Conservation (phyloP, 179 eudicot genomes). For the Drosera spatulata region DNA sequence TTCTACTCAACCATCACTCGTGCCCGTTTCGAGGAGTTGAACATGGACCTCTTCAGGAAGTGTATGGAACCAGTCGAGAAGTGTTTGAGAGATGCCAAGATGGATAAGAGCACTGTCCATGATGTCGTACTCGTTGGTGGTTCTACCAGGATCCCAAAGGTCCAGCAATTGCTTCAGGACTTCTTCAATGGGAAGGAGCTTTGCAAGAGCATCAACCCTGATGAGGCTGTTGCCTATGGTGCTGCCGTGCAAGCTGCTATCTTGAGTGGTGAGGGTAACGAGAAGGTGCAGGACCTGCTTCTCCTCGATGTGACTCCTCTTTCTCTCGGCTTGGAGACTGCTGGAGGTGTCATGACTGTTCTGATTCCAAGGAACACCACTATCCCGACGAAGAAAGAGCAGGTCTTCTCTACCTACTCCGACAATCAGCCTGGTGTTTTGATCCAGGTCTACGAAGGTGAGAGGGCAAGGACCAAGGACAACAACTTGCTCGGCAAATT, state of each 20-base stretch:
- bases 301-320: not conserved
- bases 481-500: too few species aligned
- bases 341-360: not conserved
- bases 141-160: not conserved
- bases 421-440: slow-evolving; percentile 1
- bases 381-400: not conserved
- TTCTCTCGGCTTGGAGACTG: not conserved
- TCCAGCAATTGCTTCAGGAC: not conserved
- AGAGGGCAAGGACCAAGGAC: slow-evolving; percentile 1
- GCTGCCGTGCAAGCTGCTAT: not conserved
- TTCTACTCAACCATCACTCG: not conserved
- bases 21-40: not conserved
- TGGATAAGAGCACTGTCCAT: not conserved
- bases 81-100: not conserved
- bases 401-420: not conserved
- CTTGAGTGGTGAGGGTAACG: not conserved
- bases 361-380: not conserved
- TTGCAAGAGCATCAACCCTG: not conserved
- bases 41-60: not conserved
- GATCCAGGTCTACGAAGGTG: not conserved
- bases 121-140: slow-evolving; percentile 2
- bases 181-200: slow-evolving; percentile 3
- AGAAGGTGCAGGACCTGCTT: not conserved
- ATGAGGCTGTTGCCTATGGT: not conserved
- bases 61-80: slow-evolving; percentile 2